A percentile compares a stretch with the other conserved stretches of the same genome.
Conservation (phyloP, 2,329 filamentous ascomycete genomes). For the Aspergillus tanneri region DNA sequence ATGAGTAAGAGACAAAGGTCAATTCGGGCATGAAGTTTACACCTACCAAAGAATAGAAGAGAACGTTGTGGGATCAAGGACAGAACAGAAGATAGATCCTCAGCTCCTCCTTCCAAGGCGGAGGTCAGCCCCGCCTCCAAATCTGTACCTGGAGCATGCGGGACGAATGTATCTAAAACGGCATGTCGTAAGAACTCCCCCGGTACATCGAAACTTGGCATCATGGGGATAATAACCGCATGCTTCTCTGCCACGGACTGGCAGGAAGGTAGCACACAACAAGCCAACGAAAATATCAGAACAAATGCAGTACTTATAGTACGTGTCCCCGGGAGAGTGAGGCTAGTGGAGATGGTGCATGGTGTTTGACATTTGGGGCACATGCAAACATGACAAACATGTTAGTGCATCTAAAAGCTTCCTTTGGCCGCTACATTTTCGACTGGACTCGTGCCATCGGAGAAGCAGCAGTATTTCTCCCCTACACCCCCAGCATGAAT, state of each 20-base stretch:
- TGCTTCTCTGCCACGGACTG: slow-evolving; percentile 14
- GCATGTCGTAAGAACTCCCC: slow-evolving; percentile 45
- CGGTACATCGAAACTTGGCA: slow-evolving; percentile 38
- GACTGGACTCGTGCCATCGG: too few relatives aligned
- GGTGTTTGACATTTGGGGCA: slow-evolving; percentile 14
- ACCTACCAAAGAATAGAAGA: slow-evolving; percentile 53
- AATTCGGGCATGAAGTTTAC: slow-evolving; percentile 1
- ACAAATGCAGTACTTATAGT: not conserved
- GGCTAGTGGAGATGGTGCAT: slow-evolving; percentile 16
- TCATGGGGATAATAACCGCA: slow-evolving; percentile 29
- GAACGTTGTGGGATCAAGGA: slow-evolving; percentile 52
- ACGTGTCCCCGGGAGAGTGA: not conserved
- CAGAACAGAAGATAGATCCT: slow-evolving; percentile 45
- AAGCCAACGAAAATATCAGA: not conserved
- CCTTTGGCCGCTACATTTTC: slow-evolving; percentile 26
- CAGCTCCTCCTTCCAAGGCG: slow-evolving; percentile 47
- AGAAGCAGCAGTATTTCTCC: slow-evolving; percentile 6
- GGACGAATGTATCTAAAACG: slow-evolving; percentile 45
- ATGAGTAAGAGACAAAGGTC: slow-evolving; percentile 49
- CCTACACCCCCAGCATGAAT: slow-evolving; percentile 28
- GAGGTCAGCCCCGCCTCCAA: slow-evolving; percentile 43
- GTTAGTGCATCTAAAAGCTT: slow-evolving; percentile 19
- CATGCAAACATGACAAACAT: slow-evolving; percentile 34
- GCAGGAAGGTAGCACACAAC: not conserved
- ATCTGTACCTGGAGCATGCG: slow-evolving; percentile 42